Evolutionary conservation across 495 filamentous ascomycete species (phyloP).

Genomic region (Geopyxis carbonaria): DNA sequence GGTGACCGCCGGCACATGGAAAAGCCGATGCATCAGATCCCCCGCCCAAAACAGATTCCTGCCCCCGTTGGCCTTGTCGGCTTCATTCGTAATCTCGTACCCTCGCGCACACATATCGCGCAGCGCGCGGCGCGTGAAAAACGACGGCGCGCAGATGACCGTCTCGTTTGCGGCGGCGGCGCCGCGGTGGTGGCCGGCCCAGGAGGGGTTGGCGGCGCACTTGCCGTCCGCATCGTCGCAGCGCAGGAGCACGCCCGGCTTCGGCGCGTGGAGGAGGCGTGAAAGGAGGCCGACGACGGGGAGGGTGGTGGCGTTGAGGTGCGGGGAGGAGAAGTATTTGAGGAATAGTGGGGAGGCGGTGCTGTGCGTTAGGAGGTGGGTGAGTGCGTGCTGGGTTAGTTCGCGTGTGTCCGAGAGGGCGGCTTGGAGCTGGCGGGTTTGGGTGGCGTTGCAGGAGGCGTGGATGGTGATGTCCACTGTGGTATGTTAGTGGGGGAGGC

Average conservation of each 20-base stretch:
- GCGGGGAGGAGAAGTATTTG: conserved; percentile 47
- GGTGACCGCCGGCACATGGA: conserved; percentile 37
- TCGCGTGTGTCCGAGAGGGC: conserved; percentile 34
- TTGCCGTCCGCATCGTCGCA: conserved; percentile 44
- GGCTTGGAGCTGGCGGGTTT: conserved; percentile 31
- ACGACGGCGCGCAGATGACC: conserved; percentile 43
- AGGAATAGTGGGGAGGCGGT: conserved; percentile 23
- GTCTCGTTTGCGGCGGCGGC: conserved; percentile 40
- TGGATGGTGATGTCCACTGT: conserved; percentile 29
- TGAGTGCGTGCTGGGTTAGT: conserved; percentile 2
- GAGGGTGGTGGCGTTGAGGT: conserved; percentile 29
- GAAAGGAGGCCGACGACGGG: conserved; percentile 35
- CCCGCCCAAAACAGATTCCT: conserved; percentile 40
- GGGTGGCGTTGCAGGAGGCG: conserved; percentile 38
- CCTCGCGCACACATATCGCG: conserved; percentile 37
- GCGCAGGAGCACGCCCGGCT: conserved; percentile 34
- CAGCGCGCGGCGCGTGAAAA: conserved; percentile 32
- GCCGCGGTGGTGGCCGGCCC: conserved; percentile 44
- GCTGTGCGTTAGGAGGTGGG: conserved; percentile 18
- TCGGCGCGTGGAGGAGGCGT: conserved; percentile 32
- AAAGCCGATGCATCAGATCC: conserved; percentile 41
- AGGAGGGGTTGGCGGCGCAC: conserved; percentile 30
- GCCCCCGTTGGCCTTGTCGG: conserved; percentile 9
- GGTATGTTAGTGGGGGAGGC: neutral
- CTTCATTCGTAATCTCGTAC: conserved; percentile 32